Evolutionary conservation across 306 rosid species (phyloP).

Genomic region (Lotus japonicus): DNA sequence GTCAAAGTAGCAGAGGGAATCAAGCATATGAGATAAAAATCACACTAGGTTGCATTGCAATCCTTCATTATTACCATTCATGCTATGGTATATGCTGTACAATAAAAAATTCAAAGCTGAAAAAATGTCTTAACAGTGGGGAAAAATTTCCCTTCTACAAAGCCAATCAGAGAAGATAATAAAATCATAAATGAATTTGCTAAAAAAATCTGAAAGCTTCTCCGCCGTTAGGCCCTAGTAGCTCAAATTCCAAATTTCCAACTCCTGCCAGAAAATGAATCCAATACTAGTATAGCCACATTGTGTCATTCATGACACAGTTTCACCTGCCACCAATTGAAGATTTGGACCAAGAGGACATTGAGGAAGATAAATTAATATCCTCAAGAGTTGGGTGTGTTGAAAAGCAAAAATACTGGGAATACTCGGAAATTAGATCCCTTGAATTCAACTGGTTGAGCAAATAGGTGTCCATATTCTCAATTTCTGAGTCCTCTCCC

Average conservation of each 20-base stretch:
- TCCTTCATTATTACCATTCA: not conserved
- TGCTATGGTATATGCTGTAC: conserved; percentile 16
- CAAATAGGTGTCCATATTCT: conserved; percentile 47
- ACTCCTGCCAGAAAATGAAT: conserved; percentile 2
- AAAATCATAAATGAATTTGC: not conserved
- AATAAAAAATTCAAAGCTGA: not conserved
- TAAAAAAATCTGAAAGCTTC: not conserved
- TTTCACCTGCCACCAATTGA: conserved; percentile 44
- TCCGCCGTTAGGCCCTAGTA: not conserved
- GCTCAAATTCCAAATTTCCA: not conserved
- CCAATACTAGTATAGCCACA: not conserved
- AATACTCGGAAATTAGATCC: conserved; percentile 35
- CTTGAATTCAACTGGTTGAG: conserved; percentile 40
- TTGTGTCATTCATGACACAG: not conserved
- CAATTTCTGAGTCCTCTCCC: conserved; percentile 35
- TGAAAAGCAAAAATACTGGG: conserved; percentile 24
- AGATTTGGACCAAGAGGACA: conserved; percentile 49
- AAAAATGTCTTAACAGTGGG: not conserved
- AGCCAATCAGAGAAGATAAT: not conserved
- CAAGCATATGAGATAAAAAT: conserved; percentile 8
- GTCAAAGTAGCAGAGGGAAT: not conserved
- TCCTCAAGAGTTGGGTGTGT: conserved; percentile 73
- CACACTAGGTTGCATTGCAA: not conserved
- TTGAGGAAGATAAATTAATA: conserved; percentile 39
- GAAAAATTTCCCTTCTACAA: not conserved